A percentile compares a stretch with the other conserved stretches of the same genome.
Evolutionary conservation across 805 yeast species (phyloP).

Genomic region (Candida insectalens): DNA sequence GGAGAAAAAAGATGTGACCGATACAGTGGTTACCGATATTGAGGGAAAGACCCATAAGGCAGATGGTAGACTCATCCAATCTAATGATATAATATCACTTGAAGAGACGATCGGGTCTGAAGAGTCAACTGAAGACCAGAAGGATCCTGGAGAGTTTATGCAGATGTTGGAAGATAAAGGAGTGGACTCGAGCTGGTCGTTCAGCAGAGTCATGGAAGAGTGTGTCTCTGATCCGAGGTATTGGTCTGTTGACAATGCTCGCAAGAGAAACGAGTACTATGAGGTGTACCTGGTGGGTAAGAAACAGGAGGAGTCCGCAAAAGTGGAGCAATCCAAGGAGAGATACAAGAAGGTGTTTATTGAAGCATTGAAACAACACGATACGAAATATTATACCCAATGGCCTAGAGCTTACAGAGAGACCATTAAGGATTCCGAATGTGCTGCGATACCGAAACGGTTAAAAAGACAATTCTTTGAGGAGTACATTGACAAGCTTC

Average conservation of each 20-base stretch:
- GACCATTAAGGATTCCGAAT: conserved; percentile 57
- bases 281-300: conserved; percentile 53
- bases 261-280: conserved; percentile 48
- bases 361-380: conserved; percentile 32
- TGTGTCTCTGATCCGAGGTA: conserved; percentile 54
- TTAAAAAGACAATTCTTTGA: conserved; percentile 46
- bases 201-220: conserved; percentile 49
- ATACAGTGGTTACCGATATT: background rate
- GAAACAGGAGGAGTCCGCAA: conserved; percentile 39
- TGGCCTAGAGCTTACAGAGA: conserved; percentile 52
- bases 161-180: conserved; percentile 41
- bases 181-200: conserved; percentile 72
- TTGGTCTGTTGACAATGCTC: conserved; percentile 57
- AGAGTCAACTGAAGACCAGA: conserved; percentile 4
- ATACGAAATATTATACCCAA: conserved; percentile 44
- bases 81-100: background rate
- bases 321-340: conserved; percentile 43
- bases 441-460: conserved; percentile 47
- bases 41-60: background rate
- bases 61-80: background rate
- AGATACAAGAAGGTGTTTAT: conserved; percentile 47
- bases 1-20: conserved; percentile 1
- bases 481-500: conserved; percentile 36
- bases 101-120: conserved; percentile 2
- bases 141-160: conserved; percentile 32